Evolutionary conservation across 2,329 filamentous ascomycete genomes (phyloP), one percentile per base, ranked within the genome.

Genomic region (Colletotrichum euphorbiae): DNA sequence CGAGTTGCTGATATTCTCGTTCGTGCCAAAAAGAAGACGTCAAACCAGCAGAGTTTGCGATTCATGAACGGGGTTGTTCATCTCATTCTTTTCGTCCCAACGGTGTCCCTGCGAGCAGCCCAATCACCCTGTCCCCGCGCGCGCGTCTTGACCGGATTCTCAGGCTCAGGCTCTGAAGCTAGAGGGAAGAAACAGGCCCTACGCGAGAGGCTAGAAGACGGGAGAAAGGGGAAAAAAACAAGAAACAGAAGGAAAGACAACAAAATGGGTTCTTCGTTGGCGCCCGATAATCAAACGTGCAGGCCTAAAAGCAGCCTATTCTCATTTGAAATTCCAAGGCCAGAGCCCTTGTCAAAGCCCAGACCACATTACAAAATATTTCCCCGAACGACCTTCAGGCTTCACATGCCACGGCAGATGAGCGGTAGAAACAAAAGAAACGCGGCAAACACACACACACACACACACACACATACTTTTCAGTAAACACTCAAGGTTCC

Each of bases 61-160:
- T 46, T 68, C 65, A 65, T 55, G 59, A 52, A 55, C 38, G 46
- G 38, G 40, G 36, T 28, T 51, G 65, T 65, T 68, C 65, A 59
- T 68, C 65, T 68, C 65, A 58, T 52, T 38, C 15, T 65, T 43
- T 31, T 54, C 21, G 21, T 59, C 65, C 65, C 61, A 65, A 68
- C 65, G 65, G 48, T 68, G 46, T 36, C 65, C 65, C 61, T 65
- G 65, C 54, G 60, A 61, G 45, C 11, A 48, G 65, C 65, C 65
- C 65, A 59, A 68, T 46, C 45, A 48, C 31, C 51, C n/a, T n/a
- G n/a, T n/a, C n/a, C n/a, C n/a, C 56, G 17, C n/a, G 52, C 7
- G 48, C 28, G 48, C 11, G 48, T 19, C 48, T 28, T 13, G 48
- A 4, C n/a, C 24, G 28, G 48, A 36, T 33, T 48, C 45, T 28